Base-by-base conservation (phyloP, 331 rosid species). In the Quercus lobata region DNA sequence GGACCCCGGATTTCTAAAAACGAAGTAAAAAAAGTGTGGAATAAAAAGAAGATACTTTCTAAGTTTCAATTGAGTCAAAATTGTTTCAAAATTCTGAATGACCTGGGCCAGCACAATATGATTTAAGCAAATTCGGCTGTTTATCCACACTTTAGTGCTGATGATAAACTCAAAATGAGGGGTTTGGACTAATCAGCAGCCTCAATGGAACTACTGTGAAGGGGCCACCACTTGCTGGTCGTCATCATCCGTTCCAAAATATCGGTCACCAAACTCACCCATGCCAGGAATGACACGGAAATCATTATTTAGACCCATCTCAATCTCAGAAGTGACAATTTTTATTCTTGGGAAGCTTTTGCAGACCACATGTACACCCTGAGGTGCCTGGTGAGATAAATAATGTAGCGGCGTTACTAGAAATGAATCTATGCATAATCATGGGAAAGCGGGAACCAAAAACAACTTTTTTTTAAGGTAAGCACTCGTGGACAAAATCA, bases 191-290 rank as follows among this genome's bases (percentile, higher is more conserved):
- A 70, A 73, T 54, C 22, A 62, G 79, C 41, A 69, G 85, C 32
- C 79, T 55, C 27, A 10, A 53, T 25, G 80, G 74, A 78, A 61
- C 72, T 89, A 86, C 81, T 79, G 53, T 46, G 84, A 83, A 46
- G 86, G 79, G 83, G 78, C 56, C 81, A 81, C 86, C 85, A 74
- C 83, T 71, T 61, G 86, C 84, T 78, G 87, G 55, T 89, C 92
- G 12, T 93, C 97, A 54, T 96, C 98, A 74, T 95, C 98, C 1
- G 98, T 95, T 87, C 98, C 98, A 74, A 95, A 95, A 82, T 95
- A 95, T 19, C 97, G 72, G 87, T 95, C 98, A 55, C 98, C 98
- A 83, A 95, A 95, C 86, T 95, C 98, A 1, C 97, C 98, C 98
- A 95, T 95, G 72, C 98, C 97, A 1, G 98, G 98, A 30, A 92